phyloP scores from a whole-genome alignment of 169 alveolate species.

The Cryptosporidium ryanae region DNA sequence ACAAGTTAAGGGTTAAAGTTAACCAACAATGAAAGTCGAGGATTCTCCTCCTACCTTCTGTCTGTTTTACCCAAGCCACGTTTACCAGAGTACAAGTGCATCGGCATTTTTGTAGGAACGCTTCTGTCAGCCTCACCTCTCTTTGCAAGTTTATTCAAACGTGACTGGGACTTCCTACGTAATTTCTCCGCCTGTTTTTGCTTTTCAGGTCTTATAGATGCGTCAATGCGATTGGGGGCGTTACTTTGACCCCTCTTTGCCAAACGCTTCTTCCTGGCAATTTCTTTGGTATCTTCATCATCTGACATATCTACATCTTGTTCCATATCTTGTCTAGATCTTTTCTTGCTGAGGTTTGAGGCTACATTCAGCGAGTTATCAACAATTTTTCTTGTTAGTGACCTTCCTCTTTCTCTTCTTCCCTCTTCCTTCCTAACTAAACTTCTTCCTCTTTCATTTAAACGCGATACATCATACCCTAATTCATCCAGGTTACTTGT shows the following conservation, averaged over 20 bases:
- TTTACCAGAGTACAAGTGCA: conserved; percentile 97
- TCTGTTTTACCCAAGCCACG: conserved; percentile 94
- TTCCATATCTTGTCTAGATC: conserved; percentile 13
- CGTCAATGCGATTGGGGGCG: conserved; percentile 71
- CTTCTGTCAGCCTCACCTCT: conserved; percentile 92
- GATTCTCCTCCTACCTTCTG: conserved; percentile 84
- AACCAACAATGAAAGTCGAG: background rate
- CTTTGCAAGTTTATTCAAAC: conserved; percentile 78
- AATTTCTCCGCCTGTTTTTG: conserved; percentile 77
- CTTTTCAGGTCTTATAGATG: conserved; percentile 73
- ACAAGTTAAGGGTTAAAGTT: background rate
- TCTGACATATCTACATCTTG: conserved; percentile 26
- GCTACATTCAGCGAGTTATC: background rate
- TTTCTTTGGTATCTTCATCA: conserved; percentile 23
- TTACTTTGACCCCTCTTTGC: conserved; percentile 74
- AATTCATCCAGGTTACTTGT: conserved; percentile 42
- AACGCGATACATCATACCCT: conserved; percentile 37
- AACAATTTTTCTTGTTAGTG: conserved; percentile 33
- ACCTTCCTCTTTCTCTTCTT: conserved; percentile 72
- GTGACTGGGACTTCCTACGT: conserved; percentile 76
- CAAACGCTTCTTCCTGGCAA: conserved; percentile 55
- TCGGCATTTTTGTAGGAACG: conserved; percentile 89
- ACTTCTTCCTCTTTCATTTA: conserved; percentile 66
- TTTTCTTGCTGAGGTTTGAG: conserved; percentile 1
- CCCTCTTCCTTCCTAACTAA: conserved; percentile 45